Conservation (phyloP, 148 eudicot genomes). For the Diospyros lotus region DNA sequence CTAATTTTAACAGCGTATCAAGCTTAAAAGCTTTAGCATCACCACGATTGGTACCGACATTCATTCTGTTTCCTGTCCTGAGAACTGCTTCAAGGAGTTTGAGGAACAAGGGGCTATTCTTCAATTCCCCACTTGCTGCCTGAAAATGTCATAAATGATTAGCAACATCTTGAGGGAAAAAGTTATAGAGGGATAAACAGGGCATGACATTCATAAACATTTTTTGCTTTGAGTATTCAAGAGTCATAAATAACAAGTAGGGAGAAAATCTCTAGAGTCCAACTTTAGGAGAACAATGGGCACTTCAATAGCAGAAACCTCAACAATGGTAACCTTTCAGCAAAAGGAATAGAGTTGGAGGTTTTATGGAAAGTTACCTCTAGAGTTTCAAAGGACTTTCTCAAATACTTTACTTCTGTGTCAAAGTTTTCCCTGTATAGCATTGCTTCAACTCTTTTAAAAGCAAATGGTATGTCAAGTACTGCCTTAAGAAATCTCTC, state of each 20-base stretch:
- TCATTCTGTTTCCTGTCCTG: conserved; percentile 95
- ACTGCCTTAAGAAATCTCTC: conserved; percentile 85
- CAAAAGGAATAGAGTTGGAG: conserved; percentile 1
- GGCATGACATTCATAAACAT: neutral
- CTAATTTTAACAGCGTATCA: conserved; percentile 80
- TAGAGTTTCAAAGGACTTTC: conserved; percentile 71
- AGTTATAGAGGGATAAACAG: neutral
- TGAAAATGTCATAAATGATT: conserved; percentile 24
- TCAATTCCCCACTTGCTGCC: conserved; percentile 83
- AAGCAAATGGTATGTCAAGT: conserved; percentile 88
- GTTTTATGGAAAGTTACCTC: conserved; percentile 45
- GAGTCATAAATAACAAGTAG: neutral
- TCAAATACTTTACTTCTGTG: conserved; percentile 66
- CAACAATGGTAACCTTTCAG: neutral
- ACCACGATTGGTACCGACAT: conserved; percentile 95
- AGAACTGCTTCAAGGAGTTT: conserved; percentile 97
- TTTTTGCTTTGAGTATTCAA: neutral
- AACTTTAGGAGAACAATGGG: neutral
- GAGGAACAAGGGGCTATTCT: conserved; percentile 78
- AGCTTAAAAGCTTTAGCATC: conserved; percentile 89
- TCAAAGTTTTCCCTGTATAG: conserved; percentile 87
- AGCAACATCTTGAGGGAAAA: conserved; percentile 8
- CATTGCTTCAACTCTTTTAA: conserved; percentile 93
- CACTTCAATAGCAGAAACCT: neutral
- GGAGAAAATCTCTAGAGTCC: neutral